Evolutionary conservation across 2,329 filamentous ascomycete genomes (phyloP), one percentile per base, ranked within the genome.

Genomic region (Monilinia fructigena): DNA sequence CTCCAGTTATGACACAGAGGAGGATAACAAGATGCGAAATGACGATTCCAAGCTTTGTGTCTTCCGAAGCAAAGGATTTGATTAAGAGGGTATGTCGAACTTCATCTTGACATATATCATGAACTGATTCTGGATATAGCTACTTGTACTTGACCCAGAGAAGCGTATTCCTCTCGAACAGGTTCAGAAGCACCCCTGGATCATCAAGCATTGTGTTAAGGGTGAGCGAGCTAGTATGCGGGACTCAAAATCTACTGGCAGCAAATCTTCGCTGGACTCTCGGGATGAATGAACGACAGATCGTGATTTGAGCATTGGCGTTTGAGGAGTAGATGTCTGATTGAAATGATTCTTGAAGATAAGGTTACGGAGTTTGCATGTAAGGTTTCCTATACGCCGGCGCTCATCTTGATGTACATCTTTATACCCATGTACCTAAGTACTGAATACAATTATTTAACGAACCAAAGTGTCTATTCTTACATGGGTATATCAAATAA

Each of bases 141-240:
- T 97, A 50, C 86, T 99, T 54, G 92, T 97, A 26, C 84, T 98
- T 66, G 93, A 98, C 75, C 95, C 95, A 0, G 92, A 96, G 75
- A 97, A 97, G 83, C 85, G 95, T 71, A 91, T 99, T 73, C 86
- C 93, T 4, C 85, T 99, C 14, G 93, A 97, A 20, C 89, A 96
- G 67, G 90, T 98, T 48, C 89, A 94, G 78, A 84, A 84, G 63
- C 95, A 98, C 77, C 94, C 95, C 23, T 99, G 95, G 95, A 97
- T 99, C 74, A 78, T 97, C 72, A 98, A 97, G 82, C 92, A 98
- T 78, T 98, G 94, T 77, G 74, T 76, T 1, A 76, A 76, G 81
- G 75, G 81, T 81, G 67, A 85, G 68, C 66, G 74, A 50, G 72
- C 74, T n/a, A 73, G 68, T 52, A 68, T 72, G 69, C 68, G 75